A percentile compares a stretch with the other conserved stretches of the same genome.
These are phyloP conservation scores for Syncephalastrum contaminatum DNA, from an alignment of 371 early-diverging fungal genomes.

Conservation along the genomic window DNA sequence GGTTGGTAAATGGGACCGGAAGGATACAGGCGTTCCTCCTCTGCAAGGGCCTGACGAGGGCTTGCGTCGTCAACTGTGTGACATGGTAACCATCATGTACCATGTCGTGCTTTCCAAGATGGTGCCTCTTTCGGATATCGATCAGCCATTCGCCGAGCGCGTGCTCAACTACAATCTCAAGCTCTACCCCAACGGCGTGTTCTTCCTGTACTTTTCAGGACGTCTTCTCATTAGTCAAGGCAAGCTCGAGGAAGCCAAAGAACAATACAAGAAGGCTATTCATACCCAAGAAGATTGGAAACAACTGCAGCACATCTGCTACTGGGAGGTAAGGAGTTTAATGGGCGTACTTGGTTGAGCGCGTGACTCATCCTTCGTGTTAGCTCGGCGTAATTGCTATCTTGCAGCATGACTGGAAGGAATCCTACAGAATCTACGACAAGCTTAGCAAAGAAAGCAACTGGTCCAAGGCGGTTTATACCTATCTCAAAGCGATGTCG, in stretches of 20 bases:
- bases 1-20: constrained; percentile 56
- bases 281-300: constrained; percentile 64
- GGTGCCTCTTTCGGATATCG: constrained; percentile 53
- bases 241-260: constrained; percentile 49
- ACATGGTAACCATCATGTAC: constrained; percentile 61
- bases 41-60: constrained; percentile 23
- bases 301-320: constrained; percentile 73
- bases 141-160: constrained; percentile 42
- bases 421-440: constrained; percentile 54
- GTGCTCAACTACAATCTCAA: constrained; percentile 41
- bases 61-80: constrained; percentile 53
- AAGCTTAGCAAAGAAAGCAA: constrained; percentile 63
- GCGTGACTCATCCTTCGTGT: not conserved
- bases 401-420: constrained; percentile 52
- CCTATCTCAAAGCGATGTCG: constrained; percentile 60
- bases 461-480: constrained; percentile 78
- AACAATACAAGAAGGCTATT: constrained; percentile 45
- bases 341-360: too few species aligned
- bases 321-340: constrained; percentile 58
- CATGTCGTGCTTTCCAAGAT: constrained; percentile 67
- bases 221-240: constrained; percentile 50
- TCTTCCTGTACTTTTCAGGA: constrained; percentile 66
- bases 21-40: constrained; percentile 19
- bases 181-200: constrained; percentile 57
- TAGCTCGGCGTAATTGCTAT: constrained; percentile 46